Conservation (phyloP, 441 rosid genomes). For the Mallotus repandus region DNA sequence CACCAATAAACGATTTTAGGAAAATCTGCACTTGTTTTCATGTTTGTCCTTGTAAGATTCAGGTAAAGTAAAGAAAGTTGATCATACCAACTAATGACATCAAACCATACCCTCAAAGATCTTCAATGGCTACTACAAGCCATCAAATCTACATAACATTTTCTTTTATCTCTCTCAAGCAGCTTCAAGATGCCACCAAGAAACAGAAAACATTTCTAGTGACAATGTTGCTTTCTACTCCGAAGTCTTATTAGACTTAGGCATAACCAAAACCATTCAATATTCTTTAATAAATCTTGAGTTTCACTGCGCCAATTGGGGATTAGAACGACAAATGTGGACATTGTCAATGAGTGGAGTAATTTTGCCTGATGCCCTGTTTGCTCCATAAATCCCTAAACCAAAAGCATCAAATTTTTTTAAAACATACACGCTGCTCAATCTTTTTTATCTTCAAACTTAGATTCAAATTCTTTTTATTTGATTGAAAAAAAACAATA, state of each 20-base stretch:
- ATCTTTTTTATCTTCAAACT: no score
- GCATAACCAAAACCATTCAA: constrained; percentile 40
- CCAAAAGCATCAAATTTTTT: no score
- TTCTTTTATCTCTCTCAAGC: constrained; percentile 58
- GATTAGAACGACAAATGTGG: constrained; percentile 28
- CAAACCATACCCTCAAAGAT: constrained; percentile 50
- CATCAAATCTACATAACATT: constrained; percentile 55
- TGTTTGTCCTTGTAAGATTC: not conserved
- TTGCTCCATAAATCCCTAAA: no score
- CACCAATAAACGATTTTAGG: not conserved
- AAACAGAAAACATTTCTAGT: constrained; percentile 60
- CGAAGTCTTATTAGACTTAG: constrained; percentile 51
- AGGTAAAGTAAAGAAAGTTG: not conserved
- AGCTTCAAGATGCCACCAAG: constrained; percentile 55
- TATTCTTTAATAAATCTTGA: constrained; percentile 57
- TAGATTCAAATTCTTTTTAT: no score
- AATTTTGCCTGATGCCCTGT: no score
- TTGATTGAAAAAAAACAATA: no score
- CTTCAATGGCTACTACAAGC: constrained; percentile 69
- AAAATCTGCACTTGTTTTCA: not conserved
- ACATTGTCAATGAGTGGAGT: no score
- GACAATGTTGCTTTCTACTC: constrained; percentile 43
- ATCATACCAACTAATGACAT: constrained; percentile 48
- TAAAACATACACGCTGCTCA: no score
- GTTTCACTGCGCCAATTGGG: constrained; percentile 69